These are phyloP conservation scores for Cytospora chrysosperma DNA, from an alignment of 2,329 filamentous ascomycete species.

Conservation along the genomic window DNA sequence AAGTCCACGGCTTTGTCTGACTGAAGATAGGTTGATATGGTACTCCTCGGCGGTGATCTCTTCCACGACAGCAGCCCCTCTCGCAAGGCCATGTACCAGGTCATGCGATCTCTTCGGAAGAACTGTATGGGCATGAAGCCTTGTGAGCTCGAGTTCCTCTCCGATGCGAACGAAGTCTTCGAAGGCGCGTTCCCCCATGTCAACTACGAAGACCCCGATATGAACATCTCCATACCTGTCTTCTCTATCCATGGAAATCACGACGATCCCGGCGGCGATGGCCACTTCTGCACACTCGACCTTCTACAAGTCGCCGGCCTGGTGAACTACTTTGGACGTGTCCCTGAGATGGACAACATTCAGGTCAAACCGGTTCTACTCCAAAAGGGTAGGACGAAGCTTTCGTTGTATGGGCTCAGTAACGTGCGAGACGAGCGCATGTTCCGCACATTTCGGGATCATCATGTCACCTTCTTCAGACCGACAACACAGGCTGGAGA, in stretches of 20 bases:
- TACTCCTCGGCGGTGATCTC: slow-evolving; percentile 87
- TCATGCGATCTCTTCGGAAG: slow-evolving; percentile 90
- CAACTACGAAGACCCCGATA: slow-evolving; percentile 96
- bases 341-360: slow-evolving; percentile 90
- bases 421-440: slow-evolving; percentile 95
- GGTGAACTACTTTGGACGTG: slow-evolving; percentile 93
- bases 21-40: slow-evolving; percentile 75
- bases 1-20: neutral
- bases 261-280: slow-evolving; percentile 96
- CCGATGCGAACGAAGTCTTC: slow-evolving; percentile 89
- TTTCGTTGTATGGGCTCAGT: slow-evolving; percentile 90
- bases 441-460: slow-evolving; percentile 89
- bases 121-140: slow-evolving; percentile 96
- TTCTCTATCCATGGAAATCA: slow-evolving; percentile 99
- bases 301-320: slow-evolving; percentile 87
- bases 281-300: slow-evolving; percentile 87
- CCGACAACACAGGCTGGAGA: slow-evolving; percentile 77
- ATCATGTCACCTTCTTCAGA: slow-evolving; percentile 90
- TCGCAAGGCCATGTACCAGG: slow-evolving; percentile 92
- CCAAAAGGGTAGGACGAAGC: slow-evolving; percentile 89
- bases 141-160: slow-evolving; percentile 91
- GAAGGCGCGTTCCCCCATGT: slow-evolving; percentile 87
- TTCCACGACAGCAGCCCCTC: slow-evolving; percentile 99
- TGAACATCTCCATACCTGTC: slow-evolving; percentile 94
- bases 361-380: slow-evolving; percentile 86